Evolutionary conservation across 2,329 filamentous ascomycete species (phyloP).

Genomic region (Fusarium torulosum): DNA sequence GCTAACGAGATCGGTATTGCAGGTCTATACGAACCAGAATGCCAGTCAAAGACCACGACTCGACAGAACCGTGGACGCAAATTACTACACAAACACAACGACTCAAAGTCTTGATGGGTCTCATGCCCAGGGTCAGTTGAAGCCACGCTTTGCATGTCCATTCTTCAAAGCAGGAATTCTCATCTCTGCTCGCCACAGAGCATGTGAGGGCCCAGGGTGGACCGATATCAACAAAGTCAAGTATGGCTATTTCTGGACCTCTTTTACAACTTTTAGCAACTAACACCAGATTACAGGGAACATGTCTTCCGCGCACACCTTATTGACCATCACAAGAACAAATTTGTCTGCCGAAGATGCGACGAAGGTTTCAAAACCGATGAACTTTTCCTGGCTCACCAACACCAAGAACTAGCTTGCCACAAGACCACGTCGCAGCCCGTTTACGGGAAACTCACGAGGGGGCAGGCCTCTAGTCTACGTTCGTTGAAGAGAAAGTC

Average conservation of each 20-base stretch:
- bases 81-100: fast-evolving
- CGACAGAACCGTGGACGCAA: fast-evolving
- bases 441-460: fast-evolving
- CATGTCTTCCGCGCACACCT: not conserved
- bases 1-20: not conserved
- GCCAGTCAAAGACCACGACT: fast-evolving
- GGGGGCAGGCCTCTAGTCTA: not conserved
- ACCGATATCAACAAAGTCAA: not conserved
- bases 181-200: fast-evolving
- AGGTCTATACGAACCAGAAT: not conserved
- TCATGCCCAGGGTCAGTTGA: fast-evolving
- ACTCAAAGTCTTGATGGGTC: not conserved
- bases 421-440: not conserved
- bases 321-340: fast-evolving
- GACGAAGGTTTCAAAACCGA: not conserved
- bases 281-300: not conserved
- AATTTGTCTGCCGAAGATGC: not conserved
- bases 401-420: not conserved
- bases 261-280: not conserved
- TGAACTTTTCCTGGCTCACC: not conserved
- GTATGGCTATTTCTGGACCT: not conserved
- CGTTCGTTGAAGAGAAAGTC: not conserved
- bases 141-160: not conserved
- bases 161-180: not conserved
- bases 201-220: not conserved